Base-by-base conservation (phyloP, 805 yeast genomes). In the Myxozyma vanderwaltii region DNA sequence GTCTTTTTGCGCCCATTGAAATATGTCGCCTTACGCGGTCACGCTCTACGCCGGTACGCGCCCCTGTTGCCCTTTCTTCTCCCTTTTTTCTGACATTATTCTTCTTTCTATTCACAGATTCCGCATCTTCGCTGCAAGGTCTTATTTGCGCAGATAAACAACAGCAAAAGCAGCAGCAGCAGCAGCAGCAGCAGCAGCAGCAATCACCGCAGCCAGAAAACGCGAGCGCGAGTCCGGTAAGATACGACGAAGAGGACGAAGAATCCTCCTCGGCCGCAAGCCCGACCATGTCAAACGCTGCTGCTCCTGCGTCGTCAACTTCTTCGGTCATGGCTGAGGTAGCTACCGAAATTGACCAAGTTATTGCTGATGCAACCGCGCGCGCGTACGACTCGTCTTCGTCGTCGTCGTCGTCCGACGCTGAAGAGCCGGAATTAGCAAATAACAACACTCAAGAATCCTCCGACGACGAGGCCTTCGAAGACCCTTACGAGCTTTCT, bases 401-500 rank as follows among this genome's bases (percentile, higher is more conserved):
- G 26, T 29, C 55, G 47, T 38, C 53, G 17, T 41, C 39, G 6
- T 35, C 51, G 31, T 43, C 56, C 35, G 33, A 24, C 39, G 15
- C 40, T 2, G 39, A 2, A 5, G 40, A 7, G 7, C 21, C 29
- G 38, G 56, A 33, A 31, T 23, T 26, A 4, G 31, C 36, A 4
- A 27, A 46, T 36, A 17, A 46, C 4, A 68, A 67, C n/a, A 70
- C 69, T 61, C 38, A 47, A 3, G 38, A 23, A 5, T 15, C 27
- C 6, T 23, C 27, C 33, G 47, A 23, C 29, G 31, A 47, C 40
- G 35, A 33, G 17, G 69, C 71, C 58, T 68, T 66, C 27, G 75
- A 68, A 31, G 74, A 69, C 48, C 60, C 60, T 23, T 63, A 62
- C 49, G 71, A 76, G 29, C 84, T 87, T 12, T 83, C 88, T 43